Base-by-base conservation (phyloP, 176 grass and related monocot species). In the Oryza rufipogon region DNA sequence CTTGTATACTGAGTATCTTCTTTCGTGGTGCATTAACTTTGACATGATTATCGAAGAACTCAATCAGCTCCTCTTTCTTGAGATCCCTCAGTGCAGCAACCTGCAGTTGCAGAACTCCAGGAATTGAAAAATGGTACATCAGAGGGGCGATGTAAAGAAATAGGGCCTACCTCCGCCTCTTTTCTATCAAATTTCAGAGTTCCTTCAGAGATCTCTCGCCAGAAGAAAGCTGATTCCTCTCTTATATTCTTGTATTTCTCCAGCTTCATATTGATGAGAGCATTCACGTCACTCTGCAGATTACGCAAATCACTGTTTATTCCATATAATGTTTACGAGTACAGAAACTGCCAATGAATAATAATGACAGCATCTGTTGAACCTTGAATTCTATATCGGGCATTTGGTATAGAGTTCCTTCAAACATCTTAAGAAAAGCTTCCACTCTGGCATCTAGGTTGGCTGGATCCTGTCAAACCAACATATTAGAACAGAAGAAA, bases 181-280 rank as follows among this genome's bases (percentile, higher is more conserved):
- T 90, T 91, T 81, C 96, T 91, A 81, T 98, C 91, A 75, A 98
- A 98, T 85, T 88, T 88, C 46, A 98, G 83, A 66, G 96, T 98
- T 73, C 93, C 96, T 81, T 87, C 63, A 75, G 86, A 84, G 91
- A 98, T 95, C 72, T 98, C 93, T 38, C 69, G 46, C 93, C 91
- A 98, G 68, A 93, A 98, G 84, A 98, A 95, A 39, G 68, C 80
- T 77, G 93, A 91, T 88, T 98, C 96, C 79, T 98, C 96, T 25
- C 91, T 80, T 38, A 98, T 83, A 71, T 98, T 98, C 75, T 98
- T 95, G 83, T 90, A 87, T 83, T 98, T 98, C 85, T 98, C 96
- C 52, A 93, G 91, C 83, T 98, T 98, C 91, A 93, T 84, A 79
- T 89, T 87, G 85, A 93, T 92, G 52, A 98, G 89, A 60, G 91